phyloP scores from a whole-genome alignment of 2,329 filamentous ascomycete genomes.

The Neofusicoccum ribis region DNA sequence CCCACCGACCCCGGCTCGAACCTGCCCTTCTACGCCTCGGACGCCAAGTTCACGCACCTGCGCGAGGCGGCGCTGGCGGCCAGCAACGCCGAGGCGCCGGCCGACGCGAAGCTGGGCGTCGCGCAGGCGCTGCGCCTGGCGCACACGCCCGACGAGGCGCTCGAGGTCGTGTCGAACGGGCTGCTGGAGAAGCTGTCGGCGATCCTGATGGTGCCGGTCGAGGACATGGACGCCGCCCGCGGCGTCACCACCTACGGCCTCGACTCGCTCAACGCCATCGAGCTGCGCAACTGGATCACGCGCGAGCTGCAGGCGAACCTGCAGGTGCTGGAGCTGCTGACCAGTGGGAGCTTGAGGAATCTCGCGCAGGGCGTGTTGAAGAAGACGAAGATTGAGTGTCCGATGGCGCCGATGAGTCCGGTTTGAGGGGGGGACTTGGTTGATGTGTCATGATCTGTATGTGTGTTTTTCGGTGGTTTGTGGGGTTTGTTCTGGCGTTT shows the following conservation, averaged over 20 bases:
- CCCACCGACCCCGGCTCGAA: not conserved
- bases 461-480: too few relatives aligned
- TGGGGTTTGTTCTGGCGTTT: too few relatives aligned
- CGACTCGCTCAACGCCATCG: constrained; percentile 30
- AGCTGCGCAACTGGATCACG: constrained; percentile 29
- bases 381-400: not conserved
- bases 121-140: not conserved
- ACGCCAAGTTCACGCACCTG: constrained; percentile 1
- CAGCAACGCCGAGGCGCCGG: not conserved
- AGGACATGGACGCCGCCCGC: constrained; percentile 19
- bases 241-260: constrained; percentile 26
- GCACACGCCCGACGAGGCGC: not conserved
- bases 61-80: not conserved
- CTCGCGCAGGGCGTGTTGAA: not conserved
- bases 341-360: constrained; percentile 5
- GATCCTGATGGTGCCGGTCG: constrained; percentile 25
- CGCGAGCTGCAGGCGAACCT: constrained; percentile 25
- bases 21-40: constrained; percentile 10
- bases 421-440: too few relatives aligned
- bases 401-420: too few relatives aligned
- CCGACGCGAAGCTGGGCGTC: not conserved
- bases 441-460: too few relatives aligned
- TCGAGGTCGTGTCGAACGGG: not conserved
- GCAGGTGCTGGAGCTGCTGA: constrained; percentile 25
- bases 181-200: constrained; percentile 16